Conservation (phyloP, 768 basidiomycete species). For the Panaeolus papilionaceus region DNA sequence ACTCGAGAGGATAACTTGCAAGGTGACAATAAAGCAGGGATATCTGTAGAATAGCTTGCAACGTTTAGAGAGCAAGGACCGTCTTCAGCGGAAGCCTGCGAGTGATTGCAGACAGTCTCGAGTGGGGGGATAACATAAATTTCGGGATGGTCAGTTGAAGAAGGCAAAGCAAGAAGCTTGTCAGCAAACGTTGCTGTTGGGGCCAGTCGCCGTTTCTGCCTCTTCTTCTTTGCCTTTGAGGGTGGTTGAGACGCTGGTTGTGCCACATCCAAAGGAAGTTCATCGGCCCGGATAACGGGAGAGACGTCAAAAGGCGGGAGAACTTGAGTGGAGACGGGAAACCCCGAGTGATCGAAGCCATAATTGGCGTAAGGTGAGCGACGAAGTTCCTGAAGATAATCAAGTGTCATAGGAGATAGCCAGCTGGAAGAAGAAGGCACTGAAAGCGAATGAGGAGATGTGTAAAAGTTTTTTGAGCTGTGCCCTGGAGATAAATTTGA, state of each 20-base stretch:
- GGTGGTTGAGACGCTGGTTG: neutral
- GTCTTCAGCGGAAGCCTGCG: neutral
- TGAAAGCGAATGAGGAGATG: conserved; percentile 16
- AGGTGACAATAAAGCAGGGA: conserved; percentile 11
- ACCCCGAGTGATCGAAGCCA: conserved; percentile 1
- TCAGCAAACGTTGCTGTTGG: neutral
- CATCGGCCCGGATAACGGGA: conserved; percentile 13
- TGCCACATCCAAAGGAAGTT: neutral
- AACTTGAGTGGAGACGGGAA: conserved; percentile 15
- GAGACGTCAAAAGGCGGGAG: conserved; percentile 14
- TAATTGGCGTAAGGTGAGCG: conserved; percentile 3
- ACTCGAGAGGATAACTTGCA: neutral
- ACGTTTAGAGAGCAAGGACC: neutral
- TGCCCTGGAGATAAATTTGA: conserved; percentile 20
- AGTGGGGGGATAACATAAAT: neutral
- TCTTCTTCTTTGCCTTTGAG: neutral
- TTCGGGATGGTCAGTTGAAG: neutral
- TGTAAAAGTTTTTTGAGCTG: conserved; percentile 15
- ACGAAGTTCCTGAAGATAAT: conserved; percentile 14
- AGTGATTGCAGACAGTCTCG: neutral
- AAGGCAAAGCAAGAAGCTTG: conserved; percentile 3
- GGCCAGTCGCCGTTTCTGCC: neutral
- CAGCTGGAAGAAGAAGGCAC: conserved; percentile 15
- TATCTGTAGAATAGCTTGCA: neutral
- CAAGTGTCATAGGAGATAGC: conserved; percentile 13